Conservation (phyloP, 352 stramenopile genomes). For the Aphanomyces cochlioides region DNA sequence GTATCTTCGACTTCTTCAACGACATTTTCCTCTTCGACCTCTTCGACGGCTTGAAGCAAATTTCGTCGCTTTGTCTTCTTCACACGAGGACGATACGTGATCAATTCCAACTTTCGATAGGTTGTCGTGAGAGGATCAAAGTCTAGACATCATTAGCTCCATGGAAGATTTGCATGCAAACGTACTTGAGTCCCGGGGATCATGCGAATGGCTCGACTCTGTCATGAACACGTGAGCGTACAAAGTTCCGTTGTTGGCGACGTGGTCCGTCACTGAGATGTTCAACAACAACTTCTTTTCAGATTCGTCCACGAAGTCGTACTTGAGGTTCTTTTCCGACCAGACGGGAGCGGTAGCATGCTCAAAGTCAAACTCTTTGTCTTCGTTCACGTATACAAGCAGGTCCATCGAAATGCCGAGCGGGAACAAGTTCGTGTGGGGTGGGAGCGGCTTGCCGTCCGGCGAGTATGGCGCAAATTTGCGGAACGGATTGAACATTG, state of each 20-base stretch:
- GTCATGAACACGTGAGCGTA: constrained; percentile 85
- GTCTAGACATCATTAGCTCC: constrained; percentile 24
- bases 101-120: constrained; percentile 60
- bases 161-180: neutral
- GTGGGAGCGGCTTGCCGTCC: neutral
- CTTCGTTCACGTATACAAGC: constrained; percentile 21
- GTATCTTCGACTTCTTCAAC: constrained; percentile 29
- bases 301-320: constrained; percentile 54
- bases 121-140: constrained; percentile 55
- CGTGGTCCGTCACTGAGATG: constrained; percentile 61
- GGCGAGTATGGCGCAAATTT: constrained; percentile 22
- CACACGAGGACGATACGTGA: constrained; percentile 65
- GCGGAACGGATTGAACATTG: constrained; percentile 11
- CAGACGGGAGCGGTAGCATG: constrained; percentile 63
- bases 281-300: constrained; percentile 55
- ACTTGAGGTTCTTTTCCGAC: constrained; percentile 45
- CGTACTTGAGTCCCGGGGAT: constrained; percentile 45
- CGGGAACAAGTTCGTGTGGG: constrained; percentile 42
- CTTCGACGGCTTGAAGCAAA: constrained; percentile 41
- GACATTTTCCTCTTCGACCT: constrained; percentile 22
- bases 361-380: constrained; percentile 40
- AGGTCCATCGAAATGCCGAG: constrained; percentile 7
- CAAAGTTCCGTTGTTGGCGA: constrained; percentile 66
- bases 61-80: constrained; percentile 79
- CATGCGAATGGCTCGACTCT: constrained; percentile 63